Base-by-base conservation (phyloP, 495 filamentous ascomycete species). In the Aspergillus sclerotiicarbonarius region DNA sequence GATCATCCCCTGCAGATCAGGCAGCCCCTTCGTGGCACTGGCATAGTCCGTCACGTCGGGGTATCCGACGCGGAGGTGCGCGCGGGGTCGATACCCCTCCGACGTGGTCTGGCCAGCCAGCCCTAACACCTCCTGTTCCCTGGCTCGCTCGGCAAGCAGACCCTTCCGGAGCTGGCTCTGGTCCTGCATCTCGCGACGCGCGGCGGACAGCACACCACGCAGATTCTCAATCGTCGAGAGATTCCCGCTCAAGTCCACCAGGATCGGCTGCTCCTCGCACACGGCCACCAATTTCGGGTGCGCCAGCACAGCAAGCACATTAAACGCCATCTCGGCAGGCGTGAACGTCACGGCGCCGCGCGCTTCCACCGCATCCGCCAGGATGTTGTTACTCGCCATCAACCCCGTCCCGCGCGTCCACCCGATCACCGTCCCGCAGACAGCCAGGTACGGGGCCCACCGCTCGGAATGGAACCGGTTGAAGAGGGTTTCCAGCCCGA, bases 321-420 rank as follows among this genome's bases (percentile, higher is more conserved):
- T 96, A 81, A 96, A 96, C 3, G 94, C 93, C 93, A 97, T 98
- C 74, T 98, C 93, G 64, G 92, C 89, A 74, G 96, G 92, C 16
- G 92, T 96, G 79, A 98, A 98, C 6, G 93, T 98, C 59, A 92
- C 89, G 8, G 96, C 92, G 66, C 93, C 93, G 66, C 90, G 91
- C 61, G 86, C 87, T 77, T 98, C 93, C 49, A 97, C 88, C 56
- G 91, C 94, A 69, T 96, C 92, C 9, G 93, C 93, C 53, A 96
- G 90, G 63, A 96, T 84, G 71, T 98, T 97, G 78, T 97, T 97
- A 63, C 88, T 91, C 65, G 86, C 87, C 93, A 98, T 98, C 59
- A 98, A 81, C 64, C 93, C 93, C 54, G 93, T 98, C 45, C 94
- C 94, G 74, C 93, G 91, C 56, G 93, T 98, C 93, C 93, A 98